Evolutionary conservation across 1,284 basidiomycete genomes (phyloP).

Genomic region (Anthracocystis setariae): DNA sequence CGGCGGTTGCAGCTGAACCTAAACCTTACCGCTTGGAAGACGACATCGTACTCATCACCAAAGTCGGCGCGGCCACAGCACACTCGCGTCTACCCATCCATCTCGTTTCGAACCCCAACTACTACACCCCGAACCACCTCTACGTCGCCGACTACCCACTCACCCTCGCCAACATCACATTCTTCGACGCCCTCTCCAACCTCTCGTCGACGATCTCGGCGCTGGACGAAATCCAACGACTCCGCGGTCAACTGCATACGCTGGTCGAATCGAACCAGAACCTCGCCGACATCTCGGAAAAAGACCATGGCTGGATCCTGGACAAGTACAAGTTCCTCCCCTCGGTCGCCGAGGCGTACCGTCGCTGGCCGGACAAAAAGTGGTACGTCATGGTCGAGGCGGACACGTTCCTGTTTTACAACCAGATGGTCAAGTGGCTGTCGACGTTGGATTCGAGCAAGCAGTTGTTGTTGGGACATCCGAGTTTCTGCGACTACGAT

Average conservation of each 20-base stretch:
- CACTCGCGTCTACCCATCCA: constrained; percentile 37
- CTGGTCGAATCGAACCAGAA: constrained; percentile 20
- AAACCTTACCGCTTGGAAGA: constrained; percentile 24
- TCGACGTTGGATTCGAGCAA: not conserved
- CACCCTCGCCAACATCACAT: constrained; percentile 14
- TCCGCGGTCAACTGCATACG: constrained; percentile 11
- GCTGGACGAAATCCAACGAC: constrained; percentile 14
- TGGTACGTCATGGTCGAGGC: constrained; percentile 56
- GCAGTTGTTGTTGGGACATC: constrained; percentile 38
- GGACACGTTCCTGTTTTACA: constrained; percentile 52
- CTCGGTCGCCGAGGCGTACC: constrained; percentile 33
- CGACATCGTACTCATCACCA: constrained; percentile 47
- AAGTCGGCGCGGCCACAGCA: constrained; percentile 35
- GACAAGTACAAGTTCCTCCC: constrained; percentile 57
- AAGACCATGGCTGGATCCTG: constrained; percentile 45
- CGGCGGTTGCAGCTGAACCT: not conserved
- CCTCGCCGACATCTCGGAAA: constrained; percentile 6
- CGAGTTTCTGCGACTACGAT: constrained; percentile 37
- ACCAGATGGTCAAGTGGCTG: constrained; percentile 36
- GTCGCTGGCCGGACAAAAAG: constrained; percentile 25
- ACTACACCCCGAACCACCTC: constrained; percentile 28
- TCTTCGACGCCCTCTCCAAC: constrained; percentile 38
- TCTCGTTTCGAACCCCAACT: constrained; percentile 11
- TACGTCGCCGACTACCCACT: constrained; percentile 35
- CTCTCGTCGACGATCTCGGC: constrained; percentile 18